Evolutionary conservation across 164 flowering plant genomes (phyloP).

Genomic region (Umbellularia californica): DNA sequence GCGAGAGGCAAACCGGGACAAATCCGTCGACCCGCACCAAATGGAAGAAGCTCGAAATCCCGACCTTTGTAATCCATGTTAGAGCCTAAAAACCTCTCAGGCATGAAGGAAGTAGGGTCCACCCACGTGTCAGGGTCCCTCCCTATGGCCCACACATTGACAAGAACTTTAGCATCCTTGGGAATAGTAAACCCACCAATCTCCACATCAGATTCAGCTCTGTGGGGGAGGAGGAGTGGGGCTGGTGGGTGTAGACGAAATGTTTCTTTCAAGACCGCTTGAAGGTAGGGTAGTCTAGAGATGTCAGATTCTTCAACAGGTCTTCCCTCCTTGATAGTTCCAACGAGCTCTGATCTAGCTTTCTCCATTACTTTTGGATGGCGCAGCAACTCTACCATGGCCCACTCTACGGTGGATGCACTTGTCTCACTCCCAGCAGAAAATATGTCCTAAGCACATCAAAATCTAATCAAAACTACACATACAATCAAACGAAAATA

Average conservation of each 20-base stretch:
- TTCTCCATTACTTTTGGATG: background rate
- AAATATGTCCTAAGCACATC: background rate
- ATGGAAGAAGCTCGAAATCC: slow-evolving; percentile 29
- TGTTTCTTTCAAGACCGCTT: slow-evolving; percentile 18
- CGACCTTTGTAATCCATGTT: slow-evolving; percentile 20
- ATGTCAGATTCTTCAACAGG: slow-evolving; percentile 18
- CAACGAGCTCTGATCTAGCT: background rate
- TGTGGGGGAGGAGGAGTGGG: slow-evolving; percentile 21
- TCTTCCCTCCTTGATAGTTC: background rate
- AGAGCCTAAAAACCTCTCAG: slow-evolving; percentile 28
- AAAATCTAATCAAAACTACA: background rate
- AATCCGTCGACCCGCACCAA: slow-evolving; percentile 28
- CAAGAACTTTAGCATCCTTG: slow-evolving; percentile 27
- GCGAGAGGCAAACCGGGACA: slow-evolving; percentile 31
- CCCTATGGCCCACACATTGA: slow-evolving; percentile 39
- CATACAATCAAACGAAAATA: background rate
- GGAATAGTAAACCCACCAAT: slow-evolving; percentile 28
- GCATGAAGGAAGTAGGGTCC: slow-evolving; percentile 22
- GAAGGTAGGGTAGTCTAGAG: slow-evolving; percentile 13
- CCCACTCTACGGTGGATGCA: background rate
- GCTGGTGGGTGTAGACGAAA: slow-evolving; percentile 15
- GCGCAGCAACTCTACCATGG: slow-evolving; percentile 1
- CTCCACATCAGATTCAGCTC: slow-evolving; percentile 22
- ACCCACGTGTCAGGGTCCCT: slow-evolving; percentile 30
- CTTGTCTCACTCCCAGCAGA: background rate